Conservation (phyloP, 2,329 filamentous ascomycete genomes). For the Beauveria medogensis region DNA sequence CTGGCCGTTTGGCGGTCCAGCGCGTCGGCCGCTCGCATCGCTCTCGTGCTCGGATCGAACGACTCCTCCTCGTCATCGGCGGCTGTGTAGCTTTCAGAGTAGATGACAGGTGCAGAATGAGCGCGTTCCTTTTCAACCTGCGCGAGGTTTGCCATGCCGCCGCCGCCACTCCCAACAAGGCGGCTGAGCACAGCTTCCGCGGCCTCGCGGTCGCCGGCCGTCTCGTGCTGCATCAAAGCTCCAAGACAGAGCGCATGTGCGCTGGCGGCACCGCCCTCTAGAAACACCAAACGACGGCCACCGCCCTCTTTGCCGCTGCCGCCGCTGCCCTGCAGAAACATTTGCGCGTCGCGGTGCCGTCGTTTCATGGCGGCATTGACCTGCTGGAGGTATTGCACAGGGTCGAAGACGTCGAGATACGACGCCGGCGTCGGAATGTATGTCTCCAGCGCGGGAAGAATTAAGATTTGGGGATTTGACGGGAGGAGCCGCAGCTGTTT, state of each 20-base stretch:
- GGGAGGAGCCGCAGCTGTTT: slow-evolving; percentile 55
- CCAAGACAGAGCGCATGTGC: slow-evolving; percentile 47
- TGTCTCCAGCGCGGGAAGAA: slow-evolving; percentile 44
- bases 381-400: slow-evolving; percentile 33
- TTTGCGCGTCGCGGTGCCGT: slow-evolving; percentile 39
- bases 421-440: slow-evolving; percentile 27
- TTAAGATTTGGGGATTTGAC: slow-evolving; percentile 47
- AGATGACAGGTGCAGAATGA: background rate
- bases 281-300: slow-evolving; percentile 43
- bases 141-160: slow-evolving; percentile 35
- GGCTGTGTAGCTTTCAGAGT: background rate
- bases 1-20: slow-evolving; percentile 47
- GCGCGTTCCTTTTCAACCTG: slow-evolving; percentile 9
- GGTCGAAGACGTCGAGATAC: slow-evolving; percentile 19
- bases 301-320: slow-evolving; percentile 30
- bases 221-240: slow-evolving; percentile 44
- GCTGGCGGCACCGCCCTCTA: slow-evolving; percentile 49
- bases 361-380: slow-evolving; percentile 42
- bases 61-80: slow-evolving; percentile 1
- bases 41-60: slow-evolving; percentile 41
- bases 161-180: slow-evolving; percentile 42
- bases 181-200: slow-evolving; percentile 45
- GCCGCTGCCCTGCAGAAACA: slow-evolving; percentile 42
- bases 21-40: slow-evolving; percentile 52
- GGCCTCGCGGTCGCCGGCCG: slow-evolving; percentile 37